Percentiles rank a stretch among this genome's conserved stretches.
phyloP scores from a whole-genome alignment of 805 yeast species.

The Candida loeiensis region DNA sequence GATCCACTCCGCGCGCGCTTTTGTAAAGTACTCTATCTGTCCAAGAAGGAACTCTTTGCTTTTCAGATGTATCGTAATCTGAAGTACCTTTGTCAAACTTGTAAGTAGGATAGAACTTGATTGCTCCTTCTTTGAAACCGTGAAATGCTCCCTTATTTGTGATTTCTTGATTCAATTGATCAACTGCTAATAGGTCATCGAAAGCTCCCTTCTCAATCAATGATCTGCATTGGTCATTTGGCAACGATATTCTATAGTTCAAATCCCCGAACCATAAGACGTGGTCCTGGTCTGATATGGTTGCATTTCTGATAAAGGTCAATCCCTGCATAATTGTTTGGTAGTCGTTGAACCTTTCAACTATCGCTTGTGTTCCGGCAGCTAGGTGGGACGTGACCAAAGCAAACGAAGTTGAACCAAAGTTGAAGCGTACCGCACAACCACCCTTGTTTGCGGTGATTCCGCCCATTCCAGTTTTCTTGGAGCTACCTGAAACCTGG shows the following conservation, averaged over 20 bases:
- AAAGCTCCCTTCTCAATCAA: conserved; percentile 47
- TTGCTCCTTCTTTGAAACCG: conserved; percentile 65
- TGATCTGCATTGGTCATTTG: conserved; percentile 65
- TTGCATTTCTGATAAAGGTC: conserved; percentile 70
- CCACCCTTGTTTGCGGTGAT: conserved; percentile 97
- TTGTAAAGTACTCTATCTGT: conserved; percentile 78
- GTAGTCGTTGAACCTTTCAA: conserved; percentile 85
- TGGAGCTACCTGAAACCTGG: conserved; percentile 89
- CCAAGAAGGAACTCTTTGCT: conserved; percentile 95
- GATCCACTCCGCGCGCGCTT: conserved; percentile 40
- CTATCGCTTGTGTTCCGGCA: conserved; percentile 79
- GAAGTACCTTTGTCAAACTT: conserved; percentile 87
- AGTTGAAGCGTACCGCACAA: conserved; percentile 84
- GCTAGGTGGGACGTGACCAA: conserved; percentile 89
- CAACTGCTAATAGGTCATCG: conserved; percentile 57
- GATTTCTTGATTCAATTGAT: conserved; percentile 79
- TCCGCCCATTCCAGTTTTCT: conserved; percentile 95
- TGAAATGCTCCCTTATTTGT: conserved; percentile 19
- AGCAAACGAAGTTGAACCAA: conserved; percentile 49
- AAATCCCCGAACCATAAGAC: conserved; percentile 93
- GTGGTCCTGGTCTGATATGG: conserved; percentile 73
- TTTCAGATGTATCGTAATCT: conserved; percentile 83
- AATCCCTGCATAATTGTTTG: conserved; percentile 71
- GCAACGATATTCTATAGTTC: conserved; percentile 74
- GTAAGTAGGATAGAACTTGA: conserved; percentile 86